Percentiles rank a stretch among this genome's conserved stretches.
phyloP scores from a whole-genome alignment of 108 stramenopile genomes.

The Nitzschia inconspicua region DNA sequence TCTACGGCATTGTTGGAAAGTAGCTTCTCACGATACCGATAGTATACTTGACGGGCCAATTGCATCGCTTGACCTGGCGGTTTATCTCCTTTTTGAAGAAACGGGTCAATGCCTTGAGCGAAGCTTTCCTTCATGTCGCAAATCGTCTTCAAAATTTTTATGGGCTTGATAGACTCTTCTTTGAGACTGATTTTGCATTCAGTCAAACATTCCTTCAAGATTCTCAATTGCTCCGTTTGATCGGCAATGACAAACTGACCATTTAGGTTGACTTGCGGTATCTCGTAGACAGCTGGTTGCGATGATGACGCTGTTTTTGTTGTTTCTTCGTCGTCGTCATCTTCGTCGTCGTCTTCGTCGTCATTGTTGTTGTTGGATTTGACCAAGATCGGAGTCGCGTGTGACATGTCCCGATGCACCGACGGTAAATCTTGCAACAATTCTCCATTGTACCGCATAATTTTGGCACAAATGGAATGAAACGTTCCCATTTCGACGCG shows the following conservation, averaged over 20 bases:
- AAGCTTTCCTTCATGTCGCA: slow-evolving; percentile 26
- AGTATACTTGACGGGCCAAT: slow-evolving; percentile 54
- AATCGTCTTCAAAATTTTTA: slow-evolving; percentile 61
- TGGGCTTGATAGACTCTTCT: slow-evolving; percentile 39
- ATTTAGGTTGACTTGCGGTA: slow-evolving; percentile 33
- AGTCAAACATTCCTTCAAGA: slow-evolving; percentile 57
- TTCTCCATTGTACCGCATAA: slow-evolving; percentile 66
- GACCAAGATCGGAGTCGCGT: neutral
- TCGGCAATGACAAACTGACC: slow-evolving; percentile 69
- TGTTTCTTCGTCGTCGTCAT: no score
- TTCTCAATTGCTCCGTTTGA: slow-evolving; percentile 62
- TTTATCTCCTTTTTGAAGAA: slow-evolving; percentile 16
- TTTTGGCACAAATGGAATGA: slow-evolving; percentile 84
- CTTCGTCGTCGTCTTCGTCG: neutral
- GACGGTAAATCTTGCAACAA: slow-evolving; percentile 50
- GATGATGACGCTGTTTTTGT: neutral
- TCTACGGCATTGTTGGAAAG: slow-evolving; percentile 76
- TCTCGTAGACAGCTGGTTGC: neutral
- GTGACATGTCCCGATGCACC: slow-evolving; percentile 29
- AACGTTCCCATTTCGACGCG: slow-evolving; percentile 81
- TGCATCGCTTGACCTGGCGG: slow-evolving; percentile 27
- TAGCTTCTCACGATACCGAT: slow-evolving; percentile 61
- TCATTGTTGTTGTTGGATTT: neutral
- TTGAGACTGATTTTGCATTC: slow-evolving; percentile 43
- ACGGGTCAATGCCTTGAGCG: slow-evolving; percentile 28